phyloP scores from a whole-genome alignment of 192 early-diverging fungal species.

The Rhizoclosmatium sp. region DNA sequence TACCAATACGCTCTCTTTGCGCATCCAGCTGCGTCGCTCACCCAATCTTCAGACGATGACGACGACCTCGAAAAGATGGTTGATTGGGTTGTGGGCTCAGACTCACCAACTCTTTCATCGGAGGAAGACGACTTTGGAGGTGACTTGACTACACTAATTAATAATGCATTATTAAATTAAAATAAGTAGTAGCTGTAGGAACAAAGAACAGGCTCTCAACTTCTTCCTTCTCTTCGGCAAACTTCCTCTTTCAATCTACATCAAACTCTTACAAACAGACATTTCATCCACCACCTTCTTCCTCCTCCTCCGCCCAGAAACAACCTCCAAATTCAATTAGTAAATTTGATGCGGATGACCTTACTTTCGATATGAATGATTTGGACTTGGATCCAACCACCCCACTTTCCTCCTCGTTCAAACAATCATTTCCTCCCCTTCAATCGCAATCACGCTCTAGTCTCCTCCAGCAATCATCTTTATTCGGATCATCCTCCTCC shows the following conservation, averaged over 20 bases:
- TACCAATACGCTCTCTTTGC: background rate
- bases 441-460: background rate
- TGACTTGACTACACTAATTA: background rate
- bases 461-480: background rate
- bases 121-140: constrained; percentile 1
- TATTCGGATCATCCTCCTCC: background rate
- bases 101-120: background rate
- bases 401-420: constrained; percentile 19
- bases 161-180: background rate
- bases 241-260: constrained; percentile 23
- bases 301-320: background rate
- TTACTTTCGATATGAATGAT: constrained; percentile 20
- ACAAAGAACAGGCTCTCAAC: background rate
- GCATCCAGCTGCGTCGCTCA: background rate
- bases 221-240: constrained; percentile 2
- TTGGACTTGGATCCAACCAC: constrained; percentile 2
- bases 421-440: background rate
- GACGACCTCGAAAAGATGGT: constrained; percentile 29
- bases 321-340: constrained; percentile 14
- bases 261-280: constrained; percentile 13
- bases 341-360: constrained; percentile 19
- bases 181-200: background rate
- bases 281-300: background rate
- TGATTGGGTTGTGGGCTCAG: constrained; percentile 29
- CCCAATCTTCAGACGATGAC: background rate